phyloP scores from a whole-genome alignment of 2,329 filamentous ascomycete species.

The Chaetomium strumarium region DNA sequence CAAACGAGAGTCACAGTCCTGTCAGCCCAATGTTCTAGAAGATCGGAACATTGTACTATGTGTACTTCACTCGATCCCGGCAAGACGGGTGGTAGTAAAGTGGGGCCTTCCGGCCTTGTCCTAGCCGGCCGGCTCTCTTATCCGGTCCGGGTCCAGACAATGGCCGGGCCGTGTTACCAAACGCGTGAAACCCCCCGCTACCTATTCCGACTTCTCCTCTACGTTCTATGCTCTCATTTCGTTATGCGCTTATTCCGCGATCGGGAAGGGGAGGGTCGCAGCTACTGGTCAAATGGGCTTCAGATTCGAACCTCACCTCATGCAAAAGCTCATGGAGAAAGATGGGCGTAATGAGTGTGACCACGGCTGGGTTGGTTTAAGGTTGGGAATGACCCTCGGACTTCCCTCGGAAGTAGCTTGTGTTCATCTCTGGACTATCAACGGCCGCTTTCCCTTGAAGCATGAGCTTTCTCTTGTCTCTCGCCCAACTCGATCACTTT shows the following conservation, averaged over 20 bases:
- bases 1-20: background rate
- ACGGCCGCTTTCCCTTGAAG: background rate
- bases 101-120: background rate
- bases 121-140: background rate
- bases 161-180: slow-evolving; percentile 5
- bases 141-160: background rate
- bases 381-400: slow-evolving; percentile 5
- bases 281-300: slow-evolving; percentile 6
- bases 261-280: slow-evolving; percentile 3
- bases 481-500: background rate
- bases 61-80: background rate
- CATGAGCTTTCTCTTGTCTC: background rate
- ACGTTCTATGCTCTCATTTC: background rate
- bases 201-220: background rate
- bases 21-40: background rate
- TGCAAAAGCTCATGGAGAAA: background rate
- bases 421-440: background rate
- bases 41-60: background rate
- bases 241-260: background rate
- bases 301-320: slow-evolving; percentile 2
- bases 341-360: background rate
- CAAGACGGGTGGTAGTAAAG: background rate
- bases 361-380: slow-evolving; percentile 10
- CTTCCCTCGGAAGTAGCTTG: background rate
- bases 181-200: slow-evolving; percentile 9